Evolutionary conservation across 768 basidiomycete species (phyloP).

Genomic region (Floccularia luteovirens): DNA sequence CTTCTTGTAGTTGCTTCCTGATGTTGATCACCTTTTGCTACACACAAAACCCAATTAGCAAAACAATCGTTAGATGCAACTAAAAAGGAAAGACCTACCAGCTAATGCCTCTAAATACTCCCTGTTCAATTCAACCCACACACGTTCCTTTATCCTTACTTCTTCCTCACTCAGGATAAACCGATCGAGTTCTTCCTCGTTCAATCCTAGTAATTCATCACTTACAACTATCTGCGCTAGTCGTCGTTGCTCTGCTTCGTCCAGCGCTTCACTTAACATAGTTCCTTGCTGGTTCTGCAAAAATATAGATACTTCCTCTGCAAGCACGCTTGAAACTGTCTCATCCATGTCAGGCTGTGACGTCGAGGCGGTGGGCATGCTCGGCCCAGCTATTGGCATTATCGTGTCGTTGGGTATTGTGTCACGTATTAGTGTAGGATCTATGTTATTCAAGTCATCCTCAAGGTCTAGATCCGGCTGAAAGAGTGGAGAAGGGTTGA

Average conservation of each 20-base stretch:
- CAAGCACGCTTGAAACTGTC: constrained; percentile 52
- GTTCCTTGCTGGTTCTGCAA: constrained; percentile 55
- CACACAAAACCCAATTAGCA: constrained; percentile 33
- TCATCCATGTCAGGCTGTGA: constrained; percentile 43
- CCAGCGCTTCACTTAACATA: constrained; percentile 52
- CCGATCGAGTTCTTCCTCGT: constrained; percentile 84
- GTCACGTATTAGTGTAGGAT: constrained; percentile 41
- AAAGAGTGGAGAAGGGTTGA: constrained; percentile 29
- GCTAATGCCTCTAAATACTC: constrained; percentile 88
- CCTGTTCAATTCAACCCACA: constrained; percentile 91
- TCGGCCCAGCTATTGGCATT: too few relatives aligned
- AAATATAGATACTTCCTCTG: constrained; percentile 64
- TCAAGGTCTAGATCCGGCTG: constrained; percentile 37
- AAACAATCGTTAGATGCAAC: constrained; percentile 15
- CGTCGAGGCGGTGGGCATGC: constrained; percentile 13
- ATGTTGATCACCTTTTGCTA: constrained; percentile 66
- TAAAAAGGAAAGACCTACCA: constrained; percentile 37
- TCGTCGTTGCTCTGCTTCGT: constrained; percentile 60
- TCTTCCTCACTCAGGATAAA: constrained; percentile 77
- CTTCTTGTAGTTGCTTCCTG: constrained; percentile 39
- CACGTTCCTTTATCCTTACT: constrained; percentile 77
- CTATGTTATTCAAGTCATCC: constrained; percentile 38
- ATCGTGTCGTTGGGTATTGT: constrained; percentile 8
- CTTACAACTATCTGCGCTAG: constrained; percentile 41
- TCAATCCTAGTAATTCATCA: constrained; percentile 69